Evolutionary conservation across 2,329 filamentous ascomycete genomes (phyloP), one percentile per base, ranked within the genome.

Genomic region (Colletotrichum godetiae): DNA sequence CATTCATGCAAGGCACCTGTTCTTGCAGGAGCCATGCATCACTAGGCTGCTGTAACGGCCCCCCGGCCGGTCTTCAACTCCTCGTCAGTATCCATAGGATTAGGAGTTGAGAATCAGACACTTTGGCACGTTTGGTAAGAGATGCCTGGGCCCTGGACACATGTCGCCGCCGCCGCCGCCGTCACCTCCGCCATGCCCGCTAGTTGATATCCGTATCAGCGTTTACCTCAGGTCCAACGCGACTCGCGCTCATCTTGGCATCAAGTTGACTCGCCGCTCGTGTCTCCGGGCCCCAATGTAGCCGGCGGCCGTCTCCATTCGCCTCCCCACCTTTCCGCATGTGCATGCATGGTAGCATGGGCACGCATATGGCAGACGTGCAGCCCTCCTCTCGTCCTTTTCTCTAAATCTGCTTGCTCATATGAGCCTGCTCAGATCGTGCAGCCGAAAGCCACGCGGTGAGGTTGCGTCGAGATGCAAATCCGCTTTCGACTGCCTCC

Each of bases 1-100:
- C 24, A 56, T 65, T 52, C 61, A 68, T 68, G 65, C 58, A 62
- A 55, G 46, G 57, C 49, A 68, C 58, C 49, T 42, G 22, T 31
- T 13, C 19, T 62, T 63, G 49, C 49, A 68, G 31, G 19, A 56
- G 49, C 49, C 33, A 49, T 63, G 58, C 58, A 42, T 55, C 46
- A 12, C 49, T 31, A n/a, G 42, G 15, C 19, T 22, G 7, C 31
- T 64, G 46, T 37, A 64, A 64, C 49, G 61, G 61, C 49, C n/a
- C 52, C 24, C 58, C 19, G 31, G 7, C 22, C 24, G 29, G 55
- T 29, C 33, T 15, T 62, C 15, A 13, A 22, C 19, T 49, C 42
- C 19, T 49, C 15, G 42, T 22, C 42, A 49, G 42, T 49, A 49
- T 42, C 42, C 42, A 19, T 19, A 49, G 42, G 42, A 49, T 8